Conservation (phyloP, 768 basidiomycete species). For the Cystobasidium tubakii region DNA sequence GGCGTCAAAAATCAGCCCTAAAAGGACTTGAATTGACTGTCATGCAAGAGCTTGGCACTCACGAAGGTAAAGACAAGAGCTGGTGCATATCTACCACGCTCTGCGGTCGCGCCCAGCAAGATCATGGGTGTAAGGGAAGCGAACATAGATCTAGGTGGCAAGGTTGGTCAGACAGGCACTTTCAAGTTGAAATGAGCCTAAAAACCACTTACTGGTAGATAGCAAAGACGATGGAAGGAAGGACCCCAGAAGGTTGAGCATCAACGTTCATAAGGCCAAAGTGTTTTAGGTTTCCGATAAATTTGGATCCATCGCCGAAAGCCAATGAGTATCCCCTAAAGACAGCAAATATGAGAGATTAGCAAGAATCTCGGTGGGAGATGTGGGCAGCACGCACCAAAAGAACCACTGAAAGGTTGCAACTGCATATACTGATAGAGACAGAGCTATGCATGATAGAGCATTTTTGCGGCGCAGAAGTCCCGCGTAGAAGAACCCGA, state of each 20-base stretch:
- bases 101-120: constrained; percentile 50
- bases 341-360: too few species aligned
- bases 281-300: constrained; percentile 77
- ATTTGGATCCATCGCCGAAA: constrained; percentile 56
- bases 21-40: too few species aligned
- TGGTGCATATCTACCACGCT: constrained; percentile 50
- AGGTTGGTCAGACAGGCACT: neutral
- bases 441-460: constrained; percentile 51
- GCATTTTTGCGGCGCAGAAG: constrained; percentile 52
- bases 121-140: constrained; percentile 32
- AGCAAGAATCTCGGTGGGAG: constrained; percentile 52
- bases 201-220: constrained; percentile 61
- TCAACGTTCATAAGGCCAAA: constrained; percentile 55
- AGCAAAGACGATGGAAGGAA: constrained; percentile 70
- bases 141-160: constrained; percentile 7
- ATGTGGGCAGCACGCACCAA: neutral
- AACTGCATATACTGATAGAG: constrained; percentile 49
- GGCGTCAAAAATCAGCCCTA: neutral
- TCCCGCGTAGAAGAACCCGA: constrained; percentile 48
- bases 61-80: constrained; percentile 51
- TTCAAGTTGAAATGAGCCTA: too few species aligned
- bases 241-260: constrained; percentile 40
- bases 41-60: too few species aligned
- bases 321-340: constrained; percentile 19
- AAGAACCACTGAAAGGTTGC: constrained; percentile 49